Base-by-base conservation (phyloP, 2,329 filamentous ascomycete genomes). In the Dothideomycetes sp. region DNA sequence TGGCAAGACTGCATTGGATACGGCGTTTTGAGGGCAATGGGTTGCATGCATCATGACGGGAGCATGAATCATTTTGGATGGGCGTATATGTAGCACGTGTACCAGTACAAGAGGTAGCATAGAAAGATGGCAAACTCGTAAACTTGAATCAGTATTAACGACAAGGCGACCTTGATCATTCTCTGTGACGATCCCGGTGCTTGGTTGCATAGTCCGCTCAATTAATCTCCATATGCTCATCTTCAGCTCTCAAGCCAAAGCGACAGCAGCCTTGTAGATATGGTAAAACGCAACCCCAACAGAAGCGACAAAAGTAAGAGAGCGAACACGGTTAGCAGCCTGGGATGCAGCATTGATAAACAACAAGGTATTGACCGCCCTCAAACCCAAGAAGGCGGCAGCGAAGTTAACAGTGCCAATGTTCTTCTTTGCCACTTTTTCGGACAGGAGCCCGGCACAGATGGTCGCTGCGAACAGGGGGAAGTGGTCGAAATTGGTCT, bases 401-500 rank as follows among this genome's bases (percentile, higher is more conserved):
- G 55, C 56, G 46, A 67, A 67, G 11, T 48, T 50, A 53, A 56
- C 46, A 64, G 30, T 2, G 57, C 60, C 46, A 35, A 41, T 28
- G n/a, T 50, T 51, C 11, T 44, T 45, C 4, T 51, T 54, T 2
- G 49, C 47, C 33, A 51, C 40, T 24, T 49, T 45, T 35, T 61
- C 56, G 2, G 63, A 66, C 37, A 68, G 47, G 30, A 68, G 60
- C 0, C 63, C 65, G 4, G 64, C 52, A 11, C 69, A 53, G 7
- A 70, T 54, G 2, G 65, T 62, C 1, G 64, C 57, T 8, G 63
- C 51, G 45, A 68, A 70, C 7, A 70, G 46, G 1, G 67, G 63
- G 40, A 70, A 53, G 39, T 63, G 67, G 53, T 71, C 67, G 46
- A 69, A 55, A 18, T 61, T 59, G 48, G 70, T 70, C 19, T 60